These are phyloP conservation scores for Russula vinacea DNA, from an alignment of 768 basidiomycete species.

Conservation along the genomic window DNA sequence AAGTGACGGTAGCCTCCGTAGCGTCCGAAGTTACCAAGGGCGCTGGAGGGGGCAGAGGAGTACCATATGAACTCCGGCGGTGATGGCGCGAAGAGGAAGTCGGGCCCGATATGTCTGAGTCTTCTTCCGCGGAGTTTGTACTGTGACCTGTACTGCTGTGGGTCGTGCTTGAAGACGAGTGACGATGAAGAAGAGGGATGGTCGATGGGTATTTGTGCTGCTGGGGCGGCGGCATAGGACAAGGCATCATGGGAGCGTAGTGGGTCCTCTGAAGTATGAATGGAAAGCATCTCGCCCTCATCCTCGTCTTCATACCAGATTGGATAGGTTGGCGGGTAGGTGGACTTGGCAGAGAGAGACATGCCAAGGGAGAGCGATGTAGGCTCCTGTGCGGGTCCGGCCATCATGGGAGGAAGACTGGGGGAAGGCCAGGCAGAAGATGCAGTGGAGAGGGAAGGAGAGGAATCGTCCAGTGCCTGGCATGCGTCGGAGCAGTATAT, in stretches of 20 bases:
- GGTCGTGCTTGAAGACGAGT: slow-evolving; percentile 22
- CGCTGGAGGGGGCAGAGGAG: slow-evolving; percentile 9
- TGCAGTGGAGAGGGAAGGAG: slow-evolving; percentile 31
- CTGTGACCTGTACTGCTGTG: slow-evolving; percentile 20
- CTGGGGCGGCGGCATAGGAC: slow-evolving; percentile 31
- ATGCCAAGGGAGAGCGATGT: slow-evolving; percentile 25
- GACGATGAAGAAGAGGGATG: slow-evolving; percentile 29
- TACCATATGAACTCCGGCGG: slow-evolving; percentile 22
- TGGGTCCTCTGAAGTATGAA: slow-evolving; percentile 12
- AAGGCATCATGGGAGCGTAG: slow-evolving; percentile 18
- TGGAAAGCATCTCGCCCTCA: slow-evolving; percentile 14
- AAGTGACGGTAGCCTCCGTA: slow-evolving; percentile 21
- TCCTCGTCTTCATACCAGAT: slow-evolving; percentile 30
- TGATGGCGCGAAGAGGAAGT: slow-evolving; percentile 19
- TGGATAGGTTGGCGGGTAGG: slow-evolving; percentile 17
- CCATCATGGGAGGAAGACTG: slow-evolving; percentile 19
- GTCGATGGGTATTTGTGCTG: slow-evolving; percentile 31
- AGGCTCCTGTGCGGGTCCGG: slow-evolving; percentile 15
- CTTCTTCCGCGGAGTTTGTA: slow-evolving; percentile 20
- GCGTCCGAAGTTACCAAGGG: slow-evolving; percentile 3
- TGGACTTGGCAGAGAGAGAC: slow-evolving; percentile 21
- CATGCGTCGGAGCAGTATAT: slow-evolving; percentile 32
- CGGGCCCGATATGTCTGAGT: slow-evolving; percentile 20
- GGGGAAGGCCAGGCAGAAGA: slow-evolving; percentile 32
- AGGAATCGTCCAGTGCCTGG: slow-evolving; percentile 30